Evolutionary conservation across 345 rosid species (phyloP), one percentile per base, ranked within the genome.

Genomic region (Eucalyptus globulus): DNA sequence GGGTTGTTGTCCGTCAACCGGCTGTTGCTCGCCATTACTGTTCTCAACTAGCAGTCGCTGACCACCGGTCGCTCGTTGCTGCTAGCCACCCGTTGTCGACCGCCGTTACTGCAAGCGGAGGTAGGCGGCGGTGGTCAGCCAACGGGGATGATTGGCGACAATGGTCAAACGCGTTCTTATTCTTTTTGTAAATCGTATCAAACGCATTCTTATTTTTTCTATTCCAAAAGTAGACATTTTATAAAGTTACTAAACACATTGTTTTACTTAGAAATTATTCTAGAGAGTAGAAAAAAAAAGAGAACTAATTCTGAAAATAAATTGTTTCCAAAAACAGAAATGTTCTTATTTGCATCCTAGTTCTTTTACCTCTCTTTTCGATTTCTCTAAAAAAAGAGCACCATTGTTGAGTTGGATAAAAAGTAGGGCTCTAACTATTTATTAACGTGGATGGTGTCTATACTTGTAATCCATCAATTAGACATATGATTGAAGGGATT

Each of bases 51-150:
- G 24, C 10, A 17, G 4, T 0, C 1, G 2, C 10, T 0, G 0
- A 53, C 1, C 24, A 0, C 0, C 4, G 0, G 24, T 19, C 0
- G 0, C 56, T 0, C 24, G 0, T 53, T 19, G 24, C 0, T 53
- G 1, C 1, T 53, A 0, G 24, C 24, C 4, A 2, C 56, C 4
- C 24, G 1, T 0, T 0, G 9, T 51, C 22, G 1, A 51, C 2
- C 9, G 56, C 22, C 22, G 2, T 51, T 2, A 51, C 9, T 1
- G 0, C 22, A 51, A 53, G 22, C 0, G 24, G 21, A 53, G 56
- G 56, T 9, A 0, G 1, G 56, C 2, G 2, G 10, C 0, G 8
- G 3, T 15, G 21, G 54, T 51, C 0, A 0, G 2, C 54, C 1
- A 51, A 1, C 0, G 2, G 9, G 56, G 4, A 4, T 10, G 0